Evolutionary conservation across 2,329 filamentous ascomycete species (phyloP), one percentile per base, ranked within the genome.

Genomic region (Diaporthe ilicicola): DNA sequence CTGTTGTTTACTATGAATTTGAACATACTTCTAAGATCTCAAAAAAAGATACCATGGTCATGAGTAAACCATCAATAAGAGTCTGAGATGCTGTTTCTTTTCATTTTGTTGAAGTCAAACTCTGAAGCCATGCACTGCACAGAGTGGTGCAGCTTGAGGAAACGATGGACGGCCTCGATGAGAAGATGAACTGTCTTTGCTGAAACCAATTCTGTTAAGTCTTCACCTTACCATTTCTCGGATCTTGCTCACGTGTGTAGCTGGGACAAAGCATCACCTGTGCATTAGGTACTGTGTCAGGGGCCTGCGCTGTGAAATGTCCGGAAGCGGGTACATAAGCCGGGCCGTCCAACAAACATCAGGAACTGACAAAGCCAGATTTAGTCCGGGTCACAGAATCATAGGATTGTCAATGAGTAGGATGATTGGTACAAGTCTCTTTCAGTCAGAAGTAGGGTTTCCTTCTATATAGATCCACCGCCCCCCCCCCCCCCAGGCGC

Each of bases 121-220:
- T 9, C 32, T 34, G 9, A 5, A 34, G 32, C 32, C 9, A 34
- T 5, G 9, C 32, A 34, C 32, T 9, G 9, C 32, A 34, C 9
- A 34, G 4, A 9, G 32, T 9, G 32, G 32, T 34, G 9, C 32
- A 34, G 9, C 32, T 34, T 34, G 32, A 34, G 9, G 9, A 9
- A 34, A 34, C 4, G 4, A 34, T 9, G 32, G 32, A 34, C 9
- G 32, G 32, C 9, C 32, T 34, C 4, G 4, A 34, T 34, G 32
- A 9, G 32, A 9, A 5, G 32, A 34, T 34, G 32, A 34, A 34
- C 9, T 34, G 8, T 13, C 29, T 54, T n/a, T 27, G 1, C 32
- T 55, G 4, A 24, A n/a, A n/a, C 32, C 5, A 1, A 3, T 17
- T 2, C 0, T 37, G 12, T 4, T 1, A 6, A 22, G n/a, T 10